These are phyloP conservation scores for Cryphonectria naterciae DNA, from an alignment of 2,329 filamentous ascomycete genomes.

Conservation along the genomic window DNA sequence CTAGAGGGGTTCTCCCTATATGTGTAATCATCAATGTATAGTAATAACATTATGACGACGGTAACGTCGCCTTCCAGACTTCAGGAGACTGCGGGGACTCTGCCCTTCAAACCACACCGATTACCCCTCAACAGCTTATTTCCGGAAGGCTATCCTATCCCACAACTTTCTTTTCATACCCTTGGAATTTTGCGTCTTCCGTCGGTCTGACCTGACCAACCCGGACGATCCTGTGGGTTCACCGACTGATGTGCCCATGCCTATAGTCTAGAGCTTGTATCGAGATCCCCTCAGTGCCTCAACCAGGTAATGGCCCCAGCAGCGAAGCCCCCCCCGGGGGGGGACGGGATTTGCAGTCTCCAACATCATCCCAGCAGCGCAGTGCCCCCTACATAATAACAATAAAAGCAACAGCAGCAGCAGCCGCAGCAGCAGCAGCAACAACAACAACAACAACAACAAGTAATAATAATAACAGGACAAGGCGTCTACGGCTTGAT, in stretches of 20 bases:
- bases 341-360: background rate
- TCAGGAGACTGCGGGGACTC: background rate
- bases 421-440: background rate
- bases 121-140: slow-evolving; percentile 2
- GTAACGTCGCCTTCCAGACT: background rate
- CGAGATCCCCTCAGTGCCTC: background rate
- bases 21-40: slow-evolving; percentile 1
- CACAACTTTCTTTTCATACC: slow-evolving; percentile 1
- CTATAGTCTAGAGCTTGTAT: background rate
- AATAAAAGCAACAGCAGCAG: background rate
- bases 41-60: background rate
- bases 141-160: slow-evolving; percentile 1
- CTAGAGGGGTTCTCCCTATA: background rate
- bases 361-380: background rate
- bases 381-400: background rate
- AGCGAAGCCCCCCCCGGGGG: background rate
- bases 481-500: background rate
- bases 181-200: background rate
- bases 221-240: background rate
- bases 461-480: background rate
- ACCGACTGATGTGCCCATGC: slow-evolving; percentile 1
- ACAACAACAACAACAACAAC: background rate
- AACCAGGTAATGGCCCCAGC: background rate
- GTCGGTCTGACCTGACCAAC: background rate
- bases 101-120: background rate